Evolutionary conservation across 371 early-diverging fungal species (phyloP).

Genomic region (Mucor lusitanicus): DNA sequence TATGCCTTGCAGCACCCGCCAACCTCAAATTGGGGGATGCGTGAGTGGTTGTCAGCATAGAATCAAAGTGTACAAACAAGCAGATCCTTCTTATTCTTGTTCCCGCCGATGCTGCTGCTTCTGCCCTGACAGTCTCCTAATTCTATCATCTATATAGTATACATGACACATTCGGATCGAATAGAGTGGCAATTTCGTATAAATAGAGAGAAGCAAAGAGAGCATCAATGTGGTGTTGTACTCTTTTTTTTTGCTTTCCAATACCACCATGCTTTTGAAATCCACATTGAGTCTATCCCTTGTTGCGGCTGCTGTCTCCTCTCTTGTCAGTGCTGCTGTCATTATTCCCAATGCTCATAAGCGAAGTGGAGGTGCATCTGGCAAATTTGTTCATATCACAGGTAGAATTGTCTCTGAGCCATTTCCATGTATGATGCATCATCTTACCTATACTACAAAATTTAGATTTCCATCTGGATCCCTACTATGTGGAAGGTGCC

Average conservation of each 20-base stretch:
- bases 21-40: neutral
- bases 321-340: neutral
- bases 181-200: neutral
- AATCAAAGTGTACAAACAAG: neutral
- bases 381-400: conserved; percentile 47
- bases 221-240: neutral
- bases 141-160: neutral
- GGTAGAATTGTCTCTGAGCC: conserved; percentile 19
- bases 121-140: neutral
- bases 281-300: neutral
- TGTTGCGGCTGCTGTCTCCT: neutral
- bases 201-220: neutral
- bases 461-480: conserved; percentile 45
- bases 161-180: neutral
- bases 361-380: conserved; percentile 8
- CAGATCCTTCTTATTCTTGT: neutral
- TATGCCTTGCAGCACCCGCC: neutral
- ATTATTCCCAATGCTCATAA: neutral
- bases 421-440: too few relatives aligned
- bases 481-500: conserved; percentile 23
- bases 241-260: neutral
- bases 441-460: too few relatives aligned
- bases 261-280: neutral
- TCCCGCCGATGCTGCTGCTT: neutral
- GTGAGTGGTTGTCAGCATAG: neutral